These are phyloP conservation scores for Nitzschia sp. DNA, from an alignment of 108 stramenopile species.

Conservation along the genomic window DNA sequence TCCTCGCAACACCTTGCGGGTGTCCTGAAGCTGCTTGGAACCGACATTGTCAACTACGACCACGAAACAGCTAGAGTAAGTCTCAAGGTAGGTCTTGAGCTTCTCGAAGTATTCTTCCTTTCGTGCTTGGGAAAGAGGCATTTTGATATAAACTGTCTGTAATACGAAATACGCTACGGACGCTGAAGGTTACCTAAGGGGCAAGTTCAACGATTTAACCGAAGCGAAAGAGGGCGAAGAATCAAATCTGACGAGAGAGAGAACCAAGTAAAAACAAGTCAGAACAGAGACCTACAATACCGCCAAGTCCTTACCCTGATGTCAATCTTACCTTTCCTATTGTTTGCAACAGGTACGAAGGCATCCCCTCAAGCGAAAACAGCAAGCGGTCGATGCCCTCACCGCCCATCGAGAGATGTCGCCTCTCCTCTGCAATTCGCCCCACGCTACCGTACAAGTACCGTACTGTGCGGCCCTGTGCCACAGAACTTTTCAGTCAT, in stretches of 20 bases:
- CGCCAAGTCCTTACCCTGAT: no score
- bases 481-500: no score
- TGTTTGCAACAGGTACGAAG: no score
- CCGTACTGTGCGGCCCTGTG: no score
- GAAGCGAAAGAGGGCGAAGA: constrained; percentile 20
- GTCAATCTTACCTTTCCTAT: background rate
- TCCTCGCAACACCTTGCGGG: constrained; percentile 91
- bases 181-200: constrained; percentile 34
- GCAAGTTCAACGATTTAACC: constrained; percentile 60
- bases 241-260: constrained; percentile 9
- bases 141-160: constrained; percentile 32
- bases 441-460: no score
- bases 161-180: constrained; percentile 31
- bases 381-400: no score
- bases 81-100: constrained; percentile 71
- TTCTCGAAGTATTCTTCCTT: constrained; percentile 84
- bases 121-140: constrained; percentile 89
- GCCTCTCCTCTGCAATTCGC: no score
- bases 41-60: constrained; percentile 98
- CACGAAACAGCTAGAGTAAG: constrained; percentile 90
- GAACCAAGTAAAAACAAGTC: no score
- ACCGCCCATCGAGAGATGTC: no score
- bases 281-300: no score
- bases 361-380: no score
- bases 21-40: constrained; percentile 95